These are phyloP conservation scores for Pholiota conissans DNA, from an alignment of 768 basidiomycete species.

Conservation along the genomic window DNA sequence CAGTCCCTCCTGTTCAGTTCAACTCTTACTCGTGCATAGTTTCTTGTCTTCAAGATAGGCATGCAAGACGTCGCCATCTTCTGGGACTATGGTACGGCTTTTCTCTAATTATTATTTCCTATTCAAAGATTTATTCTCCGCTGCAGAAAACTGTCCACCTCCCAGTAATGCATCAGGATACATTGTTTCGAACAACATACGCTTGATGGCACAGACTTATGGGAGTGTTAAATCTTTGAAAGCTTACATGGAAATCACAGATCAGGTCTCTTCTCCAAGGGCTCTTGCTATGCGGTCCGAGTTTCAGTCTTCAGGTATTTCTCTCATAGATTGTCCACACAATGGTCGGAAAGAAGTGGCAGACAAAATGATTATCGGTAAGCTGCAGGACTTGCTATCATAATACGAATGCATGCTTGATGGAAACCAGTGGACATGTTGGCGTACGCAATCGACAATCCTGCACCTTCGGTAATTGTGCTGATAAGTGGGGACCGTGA, in stretches of 20 bases:
- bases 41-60: not conserved
- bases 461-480: constrained; percentile 42
- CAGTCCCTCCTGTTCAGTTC: not conserved
- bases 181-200: constrained; percentile 27
- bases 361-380: constrained; percentile 54
- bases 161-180: constrained; percentile 26
- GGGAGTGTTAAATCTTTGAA: constrained; percentile 32
- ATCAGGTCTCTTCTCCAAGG: constrained; percentile 15
- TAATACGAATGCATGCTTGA: not conserved
- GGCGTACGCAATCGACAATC: constrained; percentile 39
- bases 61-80: constrained; percentile 34
- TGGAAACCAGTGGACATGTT: constrained; percentile 25
- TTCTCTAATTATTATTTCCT: not conserved
- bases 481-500: constrained; percentile 48
- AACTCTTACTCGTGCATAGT: not conserved
- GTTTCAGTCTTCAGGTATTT: constrained; percentile 49
- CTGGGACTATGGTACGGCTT: constrained; percentile 41
- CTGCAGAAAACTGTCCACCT: constrained; percentile 30
- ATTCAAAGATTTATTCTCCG: not conserved
- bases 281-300: constrained; percentile 25
- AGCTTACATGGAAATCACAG: constrained; percentile 30
- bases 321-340: constrained; percentile 38
- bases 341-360: constrained; percentile 39
- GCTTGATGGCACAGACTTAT: constrained; percentile 22
- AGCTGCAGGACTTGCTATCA: constrained; percentile 4